phyloP scores from a whole-genome alignment of 2,329 filamentous ascomycete genomes.

The Zymoseptoria passerinii region DNA sequence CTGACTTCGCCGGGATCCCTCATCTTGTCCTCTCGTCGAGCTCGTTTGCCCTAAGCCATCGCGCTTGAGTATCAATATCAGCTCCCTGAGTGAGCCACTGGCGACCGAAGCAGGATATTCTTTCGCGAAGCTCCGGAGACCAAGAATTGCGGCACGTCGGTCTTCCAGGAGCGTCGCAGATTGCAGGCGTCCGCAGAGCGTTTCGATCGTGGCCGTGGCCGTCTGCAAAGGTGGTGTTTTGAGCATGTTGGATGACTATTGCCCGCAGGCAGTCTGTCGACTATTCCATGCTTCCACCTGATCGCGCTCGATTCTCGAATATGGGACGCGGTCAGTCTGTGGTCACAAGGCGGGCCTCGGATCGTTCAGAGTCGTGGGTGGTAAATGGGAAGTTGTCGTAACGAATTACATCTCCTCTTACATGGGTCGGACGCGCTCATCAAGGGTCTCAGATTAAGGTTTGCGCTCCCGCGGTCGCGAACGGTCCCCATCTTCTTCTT shows the following conservation, averaged over 20 bases:
- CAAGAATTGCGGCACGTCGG: slow-evolving; percentile 83
- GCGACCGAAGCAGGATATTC: slow-evolving; percentile 93
- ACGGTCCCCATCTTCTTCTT: not conserved
- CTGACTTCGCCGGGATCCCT: slow-evolving; percentile 44
- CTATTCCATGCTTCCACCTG: not conserved
- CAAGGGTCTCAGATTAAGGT: not conserved
- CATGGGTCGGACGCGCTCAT: not conserved
- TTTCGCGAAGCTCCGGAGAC: slow-evolving; percentile 90
- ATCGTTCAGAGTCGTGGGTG: not conserved
- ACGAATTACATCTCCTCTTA: too few relatives aligned
- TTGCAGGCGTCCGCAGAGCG: slow-evolving; percentile 75
- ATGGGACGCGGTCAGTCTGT: not conserved
- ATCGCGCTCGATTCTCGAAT: not conserved
- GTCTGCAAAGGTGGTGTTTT: slow-evolving; percentile 89
- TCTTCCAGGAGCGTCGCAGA: slow-evolving; percentile 92
- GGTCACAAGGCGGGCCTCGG: too few relatives aligned
- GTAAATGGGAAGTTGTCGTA: too few relatives aligned
- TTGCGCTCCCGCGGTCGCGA: not conserved
- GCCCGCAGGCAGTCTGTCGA: slow-evolving; percentile 13
- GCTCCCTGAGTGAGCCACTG: slow-evolving; percentile 77
- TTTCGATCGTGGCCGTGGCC: slow-evolving; percentile 86
- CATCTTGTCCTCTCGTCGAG: slow-evolving; percentile 17
- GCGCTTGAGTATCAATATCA: slow-evolving; percentile 76
- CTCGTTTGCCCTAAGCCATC: slow-evolving; percentile 46
- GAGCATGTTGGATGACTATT: slow-evolving; percentile 32